phyloP scores from a whole-genome alignment of 2,329 filamentous ascomycete genomes.

The Trichoderma semiorbis region DNA sequence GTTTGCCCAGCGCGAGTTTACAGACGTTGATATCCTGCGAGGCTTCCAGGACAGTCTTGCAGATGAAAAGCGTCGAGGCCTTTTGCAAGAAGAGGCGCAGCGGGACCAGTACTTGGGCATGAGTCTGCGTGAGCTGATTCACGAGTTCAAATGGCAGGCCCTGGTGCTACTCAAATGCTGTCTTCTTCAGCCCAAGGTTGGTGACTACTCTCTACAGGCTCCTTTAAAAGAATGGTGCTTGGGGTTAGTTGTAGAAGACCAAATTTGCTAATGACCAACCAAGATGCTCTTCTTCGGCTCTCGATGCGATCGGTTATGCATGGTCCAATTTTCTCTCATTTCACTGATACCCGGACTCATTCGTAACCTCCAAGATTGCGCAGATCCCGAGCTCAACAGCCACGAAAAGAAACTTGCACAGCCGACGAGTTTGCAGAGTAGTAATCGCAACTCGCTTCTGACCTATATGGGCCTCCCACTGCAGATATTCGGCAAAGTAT shows the following conservation, averaged over 20 bases:
- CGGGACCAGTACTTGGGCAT: conserved; percentile 83
- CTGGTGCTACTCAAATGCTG: conserved; percentile 91
- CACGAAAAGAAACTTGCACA: conserved; percentile 73
- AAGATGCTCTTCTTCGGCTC: conserved; percentile 99
- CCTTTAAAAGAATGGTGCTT: background rate
- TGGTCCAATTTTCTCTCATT: conserved; percentile 96
- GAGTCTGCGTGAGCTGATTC: conserved; percentile 85
- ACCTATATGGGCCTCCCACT: conserved; percentile 92
- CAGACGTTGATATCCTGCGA: conserved; percentile 83
- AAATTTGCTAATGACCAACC: background rate
- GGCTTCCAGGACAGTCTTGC: conserved; percentile 87
- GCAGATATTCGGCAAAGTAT: conserved; percentile 88
- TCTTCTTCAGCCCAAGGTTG: conserved; percentile 88
- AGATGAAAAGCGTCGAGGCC: conserved; percentile 58
- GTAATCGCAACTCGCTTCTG: conserved; percentile 84
- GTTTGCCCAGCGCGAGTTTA: conserved; percentile 94
- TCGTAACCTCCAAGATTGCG: conserved; percentile 87
- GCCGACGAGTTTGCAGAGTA: conserved; percentile 84
- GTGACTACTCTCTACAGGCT: background rate
- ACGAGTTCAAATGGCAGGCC: conserved; percentile 93
- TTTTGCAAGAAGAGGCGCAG: conserved; percentile 63
- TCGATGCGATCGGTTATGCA: conserved; percentile 92
- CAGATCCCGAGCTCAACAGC: conserved; percentile 84
- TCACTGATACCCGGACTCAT: conserved; percentile 92
- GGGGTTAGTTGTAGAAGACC: no score